These are phyloP conservation scores for Fraxinus paxiana DNA, from an alignment of 305 asterid species.

Conservation along the genomic window DNA sequence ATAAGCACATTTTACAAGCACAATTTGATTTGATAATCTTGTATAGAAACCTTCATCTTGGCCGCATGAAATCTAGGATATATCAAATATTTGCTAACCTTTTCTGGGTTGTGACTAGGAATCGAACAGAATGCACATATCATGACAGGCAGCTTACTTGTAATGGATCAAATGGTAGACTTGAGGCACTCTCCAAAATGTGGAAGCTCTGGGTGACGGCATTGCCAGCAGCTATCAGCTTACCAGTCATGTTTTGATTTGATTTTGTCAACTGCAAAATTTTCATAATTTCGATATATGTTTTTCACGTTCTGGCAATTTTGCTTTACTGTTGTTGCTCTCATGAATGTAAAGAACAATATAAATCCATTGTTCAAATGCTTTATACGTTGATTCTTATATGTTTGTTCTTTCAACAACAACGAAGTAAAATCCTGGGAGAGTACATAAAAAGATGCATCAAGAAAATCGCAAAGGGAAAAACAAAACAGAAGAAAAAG, in stretches of 20 bases:
- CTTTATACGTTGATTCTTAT: not conserved
- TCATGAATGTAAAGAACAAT: not conserved
- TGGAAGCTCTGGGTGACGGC: conserved; percentile 34
- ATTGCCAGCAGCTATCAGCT: conserved; percentile 27
- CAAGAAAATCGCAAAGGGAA: not conserved
- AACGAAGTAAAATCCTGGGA: not conserved
- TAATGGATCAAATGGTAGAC: conserved; percentile 31
- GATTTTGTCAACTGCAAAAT: not conserved
- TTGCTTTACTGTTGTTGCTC: not conserved
- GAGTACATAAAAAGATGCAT: not conserved
- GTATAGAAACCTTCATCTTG: not conserved
- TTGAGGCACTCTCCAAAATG: conserved; percentile 10
- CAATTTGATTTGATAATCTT: not conserved
- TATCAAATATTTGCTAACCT: not conserved
- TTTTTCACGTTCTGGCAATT: conserved; percentile 7
- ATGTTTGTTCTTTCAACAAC: not conserved
- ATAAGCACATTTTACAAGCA: not conserved
- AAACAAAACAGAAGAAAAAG: not conserved
- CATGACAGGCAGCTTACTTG: conserved; percentile 44
- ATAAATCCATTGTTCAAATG: not conserved
- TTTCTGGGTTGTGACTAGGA: conserved; percentile 35
- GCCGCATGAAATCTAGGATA: not conserved
- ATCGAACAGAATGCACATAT: conserved; percentile 51
- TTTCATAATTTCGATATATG: conserved; percentile 10
- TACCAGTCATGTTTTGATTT: conserved; percentile 22